Conservation (phyloP, 257 asterid genomes). For the Asclepias syriaca region DNA sequence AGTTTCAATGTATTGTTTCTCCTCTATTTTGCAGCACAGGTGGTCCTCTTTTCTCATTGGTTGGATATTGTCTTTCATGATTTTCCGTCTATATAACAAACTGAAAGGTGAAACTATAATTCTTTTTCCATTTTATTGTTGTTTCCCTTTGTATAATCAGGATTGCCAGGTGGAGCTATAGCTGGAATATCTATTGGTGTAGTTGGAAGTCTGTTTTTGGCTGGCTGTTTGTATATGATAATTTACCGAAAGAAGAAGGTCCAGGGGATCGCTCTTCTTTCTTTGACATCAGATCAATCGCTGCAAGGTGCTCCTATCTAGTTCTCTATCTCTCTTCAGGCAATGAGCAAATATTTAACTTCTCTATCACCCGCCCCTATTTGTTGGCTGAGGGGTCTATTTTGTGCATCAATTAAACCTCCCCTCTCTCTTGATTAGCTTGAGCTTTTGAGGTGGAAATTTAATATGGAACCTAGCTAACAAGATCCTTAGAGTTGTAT, state of each 20-base stretch:
- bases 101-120: not conserved
- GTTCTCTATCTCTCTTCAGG: constrained; percentile 2
- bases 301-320: constrained; percentile 29
- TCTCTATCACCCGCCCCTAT: not conserved
- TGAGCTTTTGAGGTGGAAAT: too few relatives aligned
- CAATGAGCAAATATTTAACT: not conserved
- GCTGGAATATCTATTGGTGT: constrained; percentile 66
- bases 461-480: too few relatives aligned
- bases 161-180: constrained; percentile 62
- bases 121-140: constrained; percentile 5
- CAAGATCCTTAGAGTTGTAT: not conserved
- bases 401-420: too few relatives aligned
- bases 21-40: constrained; percentile 61
- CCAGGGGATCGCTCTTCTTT: constrained; percentile 34
- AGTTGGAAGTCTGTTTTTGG: constrained; percentile 40
- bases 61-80: constrained; percentile 23
- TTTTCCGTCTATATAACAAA: constrained; percentile 18
- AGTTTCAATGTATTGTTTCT: not conserved
- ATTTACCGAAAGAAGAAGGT: constrained; percentile 48
- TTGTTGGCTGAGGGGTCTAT: too few relatives aligned
- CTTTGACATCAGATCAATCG: constrained; percentile 36
- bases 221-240: constrained; percentile 45
- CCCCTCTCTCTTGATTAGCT: too few relatives aligned
- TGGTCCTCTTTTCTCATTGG: constrained; percentile 36
- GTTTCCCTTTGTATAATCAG: constrained; percentile 36